Base-by-base conservation (phyloP, 192 early-diverging fungal genomes). In the Podila epicladia region DNA sequence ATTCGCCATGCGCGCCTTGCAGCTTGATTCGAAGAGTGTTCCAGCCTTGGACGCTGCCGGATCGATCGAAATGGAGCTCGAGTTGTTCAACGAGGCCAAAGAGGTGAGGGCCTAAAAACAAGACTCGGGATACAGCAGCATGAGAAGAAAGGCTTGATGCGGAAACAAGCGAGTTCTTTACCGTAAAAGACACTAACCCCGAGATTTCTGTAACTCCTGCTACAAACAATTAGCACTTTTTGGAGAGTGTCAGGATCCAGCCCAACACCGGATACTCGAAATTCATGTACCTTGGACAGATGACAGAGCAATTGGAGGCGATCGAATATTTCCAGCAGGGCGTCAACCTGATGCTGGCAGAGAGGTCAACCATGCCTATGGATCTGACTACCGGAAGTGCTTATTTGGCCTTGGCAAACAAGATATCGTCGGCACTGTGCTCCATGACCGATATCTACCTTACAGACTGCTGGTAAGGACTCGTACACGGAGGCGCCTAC, bases 381-480 rank as follows among this genome's bases (percentile, higher is more conserved):
- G 73, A 83, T 85, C 58, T 83, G 65, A 83, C 62, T 62, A 29
- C 73, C 82, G 68, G 82, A 89, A 29, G 86, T 84, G 33, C 77
- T 69, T 19, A 71, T 71, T 58, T 75, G 61, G 19, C 45, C 5
- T 65, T 95, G 4, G 75, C 73, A 22, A 73, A 85, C 31, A 96
- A 97, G 73, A 91, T 95, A 65, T 90, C 95, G 0, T 87, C 89
- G 53, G 97, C 96, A 15, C 88, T 97, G 26, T 97, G 95, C 83
- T 94, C 96, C 45, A 96, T 99, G 91, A 91, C 94, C 4, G 98
- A 99, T 77, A 96, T 98, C 24, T 99, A 96, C 82, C 90, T 99
- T 84, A 98, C 98, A 0, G 98, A 99, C 77, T 97, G 94, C 82
- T 99, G 98, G 94, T 96, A 87, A 83, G 84, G 65, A 50, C 12